Percentiles rank a stretch among this genome's conserved stretches.
phyloP scores from a whole-genome alignment of 176 grass and related monocot species.

The Chrysopogon serrulatus region DNA sequence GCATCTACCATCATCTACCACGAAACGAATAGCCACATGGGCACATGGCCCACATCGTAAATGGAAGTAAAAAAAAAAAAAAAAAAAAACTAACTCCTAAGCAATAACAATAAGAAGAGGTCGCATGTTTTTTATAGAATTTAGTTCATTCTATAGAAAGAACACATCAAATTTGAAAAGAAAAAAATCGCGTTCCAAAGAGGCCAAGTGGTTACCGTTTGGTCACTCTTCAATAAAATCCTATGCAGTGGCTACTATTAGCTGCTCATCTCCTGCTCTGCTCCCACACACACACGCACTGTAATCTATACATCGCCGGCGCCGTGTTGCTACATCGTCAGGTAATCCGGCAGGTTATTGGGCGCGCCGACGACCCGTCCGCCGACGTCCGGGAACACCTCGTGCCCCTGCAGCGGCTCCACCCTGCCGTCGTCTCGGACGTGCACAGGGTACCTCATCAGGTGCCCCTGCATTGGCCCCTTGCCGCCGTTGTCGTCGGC shows the following conservation, averaged over 20 bases:
- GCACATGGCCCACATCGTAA: too few relatives aligned
- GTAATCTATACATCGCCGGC: neutral
- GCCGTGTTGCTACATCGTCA: constrained; percentile 41
- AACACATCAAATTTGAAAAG: too few relatives aligned
- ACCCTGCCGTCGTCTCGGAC: constrained; percentile 24
- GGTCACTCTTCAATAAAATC: too few relatives aligned
- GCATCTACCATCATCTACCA: too few relatives aligned
- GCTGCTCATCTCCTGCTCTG: neutral
- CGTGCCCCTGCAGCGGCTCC: neutral
- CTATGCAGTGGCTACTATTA: neutral
- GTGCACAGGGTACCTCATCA: constrained; percentile 48
- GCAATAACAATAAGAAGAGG: too few relatives aligned
- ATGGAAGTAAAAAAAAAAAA: too few relatives aligned
- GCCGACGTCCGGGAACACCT: constrained; percentile 57
- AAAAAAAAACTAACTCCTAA: too few relatives aligned
- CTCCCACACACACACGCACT: neutral
- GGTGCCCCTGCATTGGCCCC: constrained; percentile 30
- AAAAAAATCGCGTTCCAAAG: too few relatives aligned
- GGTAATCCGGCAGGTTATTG: constrained; percentile 33
- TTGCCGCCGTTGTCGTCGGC: neutral
- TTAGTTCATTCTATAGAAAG: too few relatives aligned
- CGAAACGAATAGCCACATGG: too few relatives aligned
- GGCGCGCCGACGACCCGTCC: constrained; percentile 41
- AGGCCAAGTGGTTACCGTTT: too few relatives aligned
- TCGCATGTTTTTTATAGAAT: too few relatives aligned